Evolutionary conservation across 345 rosid genomes (phyloP).

Genomic region (Lepidium didymum): DNA sequence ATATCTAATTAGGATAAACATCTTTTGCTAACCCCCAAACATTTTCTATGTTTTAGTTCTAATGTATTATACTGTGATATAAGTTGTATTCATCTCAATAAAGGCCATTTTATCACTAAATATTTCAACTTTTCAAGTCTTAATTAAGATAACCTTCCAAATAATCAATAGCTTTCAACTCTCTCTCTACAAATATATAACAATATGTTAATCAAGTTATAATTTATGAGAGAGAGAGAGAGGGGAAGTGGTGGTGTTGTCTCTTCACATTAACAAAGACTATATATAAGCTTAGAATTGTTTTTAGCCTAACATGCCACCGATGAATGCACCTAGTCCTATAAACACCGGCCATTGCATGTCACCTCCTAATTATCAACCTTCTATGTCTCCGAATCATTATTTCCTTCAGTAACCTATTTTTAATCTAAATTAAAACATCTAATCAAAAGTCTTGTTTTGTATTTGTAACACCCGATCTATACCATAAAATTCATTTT

Average conservation of each 20-base stretch:
- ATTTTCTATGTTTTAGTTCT: not conserved
- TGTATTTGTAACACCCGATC: not conserved
- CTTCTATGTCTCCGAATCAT: slow-evolving; percentile 16
- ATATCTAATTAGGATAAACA: not conserved
- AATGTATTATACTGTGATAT: not conserved
- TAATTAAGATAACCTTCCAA: not conserved
- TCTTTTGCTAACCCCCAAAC: not conserved
- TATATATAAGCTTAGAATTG: slow-evolving; percentile 3
- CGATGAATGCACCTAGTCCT: slow-evolving; percentile 33
- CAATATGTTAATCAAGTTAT: not conserved
- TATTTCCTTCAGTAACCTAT: slow-evolving; percentile 2
- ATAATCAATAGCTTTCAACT: slow-evolving; percentile 10
- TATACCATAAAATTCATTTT: too few relatives aligned
- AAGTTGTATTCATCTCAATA: not conserved
- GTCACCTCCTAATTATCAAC: slow-evolving; percentile 28
- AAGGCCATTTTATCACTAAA: not conserved
- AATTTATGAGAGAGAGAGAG: not conserved
- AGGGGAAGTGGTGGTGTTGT: slow-evolving; percentile 24
- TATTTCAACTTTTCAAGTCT: not conserved
- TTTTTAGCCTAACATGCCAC: slow-evolving; percentile 32
- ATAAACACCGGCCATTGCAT: slow-evolving; percentile 29
- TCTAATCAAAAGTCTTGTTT: not conserved
- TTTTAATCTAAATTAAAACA: not conserved
- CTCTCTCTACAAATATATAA: not conserved
- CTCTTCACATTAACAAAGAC: slow-evolving; percentile 25